Conservation (phyloP, 1,284 basidiomycete genomes). For the Thelephora terrestris region DNA sequence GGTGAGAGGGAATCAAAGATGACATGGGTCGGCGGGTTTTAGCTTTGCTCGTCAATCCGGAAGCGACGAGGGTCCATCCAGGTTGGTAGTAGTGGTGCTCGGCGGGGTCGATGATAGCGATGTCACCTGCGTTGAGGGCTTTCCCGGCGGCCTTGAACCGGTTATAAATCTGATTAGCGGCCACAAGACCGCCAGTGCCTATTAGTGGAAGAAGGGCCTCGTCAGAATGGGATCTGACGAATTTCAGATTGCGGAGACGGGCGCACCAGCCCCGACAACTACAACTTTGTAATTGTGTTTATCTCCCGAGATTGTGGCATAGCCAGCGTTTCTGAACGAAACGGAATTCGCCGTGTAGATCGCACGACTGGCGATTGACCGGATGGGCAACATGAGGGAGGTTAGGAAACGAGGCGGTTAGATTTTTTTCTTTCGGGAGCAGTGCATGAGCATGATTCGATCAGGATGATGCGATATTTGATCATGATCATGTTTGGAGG, state of each 20-base stretch:
- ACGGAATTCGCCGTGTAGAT: too few species aligned
- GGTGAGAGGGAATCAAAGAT: slow-evolving; percentile 64
- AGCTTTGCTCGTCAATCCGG: slow-evolving; percentile 67
- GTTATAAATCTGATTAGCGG: slow-evolving; percentile 78
- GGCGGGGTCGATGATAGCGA: slow-evolving; percentile 75
- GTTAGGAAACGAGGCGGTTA: too few species aligned
- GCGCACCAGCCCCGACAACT: slow-evolving; percentile 56
- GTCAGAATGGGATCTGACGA: slow-evolving; percentile 4
- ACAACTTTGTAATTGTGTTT: slow-evolving; percentile 50
- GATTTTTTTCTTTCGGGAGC: too few species aligned
- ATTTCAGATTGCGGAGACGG: slow-evolving; percentile 1
- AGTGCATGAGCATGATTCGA: too few species aligned
- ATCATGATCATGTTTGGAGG: too few species aligned
- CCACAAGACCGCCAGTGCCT: slow-evolving; percentile 73
- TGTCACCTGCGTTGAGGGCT: slow-evolving; percentile 60
- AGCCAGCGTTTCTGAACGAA: too few species aligned
- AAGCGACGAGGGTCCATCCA: slow-evolving; percentile 87
- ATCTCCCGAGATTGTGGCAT: slow-evolving; percentile 29
- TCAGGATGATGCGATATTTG: too few species aligned
- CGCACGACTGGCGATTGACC: too few species aligned
- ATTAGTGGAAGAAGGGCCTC: slow-evolving; percentile 4
- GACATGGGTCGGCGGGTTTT: slow-evolving; percentile 60
- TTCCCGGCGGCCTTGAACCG: slow-evolving; percentile 65
- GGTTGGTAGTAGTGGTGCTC: slow-evolving; percentile 79
- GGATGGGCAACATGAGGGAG: too few species aligned